Base-by-base conservation (phyloP, 345 rosid species). In the Hevea brasiliensis region DNA sequence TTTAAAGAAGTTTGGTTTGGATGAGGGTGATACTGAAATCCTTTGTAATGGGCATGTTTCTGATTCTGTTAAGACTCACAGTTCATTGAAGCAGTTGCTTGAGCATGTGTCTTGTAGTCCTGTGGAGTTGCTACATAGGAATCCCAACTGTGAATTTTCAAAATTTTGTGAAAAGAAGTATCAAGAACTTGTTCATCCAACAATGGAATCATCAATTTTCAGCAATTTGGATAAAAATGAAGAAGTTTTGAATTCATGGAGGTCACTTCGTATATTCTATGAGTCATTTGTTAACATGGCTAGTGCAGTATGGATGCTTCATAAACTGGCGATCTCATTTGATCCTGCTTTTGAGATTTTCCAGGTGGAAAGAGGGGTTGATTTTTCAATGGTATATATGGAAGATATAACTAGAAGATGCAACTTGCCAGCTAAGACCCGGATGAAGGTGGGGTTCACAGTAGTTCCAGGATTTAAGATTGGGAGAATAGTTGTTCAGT, bases 391-490 rank as follows among this genome's bases (percentile, higher is more conserved):
- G 78, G 86, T 95, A 7, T 95, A 88, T 80, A 89, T 95, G 98
- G 97, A 89, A 86, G 90, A 92, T 82, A 86, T 89, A 24, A 72
- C 82, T 14, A 84, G 75, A 67, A 86, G 76, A 78, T 78, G 76
- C 54, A 77, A 65, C 65, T 65, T 47, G 1, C 73, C 80, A 0
- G 77, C 76, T 71, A 83, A 74, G 74, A 69, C 79, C 44, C 86
- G 85, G 72, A 81, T 69, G 45, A 89, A 88, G 84, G 94, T 95
- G 37, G 97, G 89, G 35, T 95, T 95, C 83, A 95, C 97, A 0
- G 98, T 91, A 76, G 73, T 91, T 77, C 99, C 99, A 0, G 99
- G 99, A 59, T 92, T 95, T 80, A 92, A 84, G 80, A 81, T 95
- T 27, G 90, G 96, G 23, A 77, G 79, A 80, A 91, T 89, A 12